A percentile compares a stretch with the other conserved stretches of the same genome.
Evolutionary conservation across 176 grass and related monocot species (phyloP).

Genomic region (Avena atlantica): DNA sequence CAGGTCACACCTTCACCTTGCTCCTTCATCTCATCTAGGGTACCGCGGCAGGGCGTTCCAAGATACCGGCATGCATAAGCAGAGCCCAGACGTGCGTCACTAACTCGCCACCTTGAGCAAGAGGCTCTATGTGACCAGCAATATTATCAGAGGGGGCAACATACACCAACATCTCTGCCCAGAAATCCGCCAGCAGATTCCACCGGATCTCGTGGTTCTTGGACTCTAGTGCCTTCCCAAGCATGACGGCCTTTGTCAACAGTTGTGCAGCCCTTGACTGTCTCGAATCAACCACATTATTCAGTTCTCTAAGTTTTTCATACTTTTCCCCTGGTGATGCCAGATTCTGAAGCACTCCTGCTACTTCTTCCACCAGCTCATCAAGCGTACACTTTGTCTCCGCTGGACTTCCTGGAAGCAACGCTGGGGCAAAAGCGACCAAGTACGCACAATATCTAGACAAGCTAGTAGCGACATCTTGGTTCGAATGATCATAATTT

Average conservation of each 20-base stretch:
- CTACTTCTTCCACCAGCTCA: not conserved
- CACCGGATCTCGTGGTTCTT: not conserved
- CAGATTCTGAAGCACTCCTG: not conserved
- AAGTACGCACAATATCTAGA: not conserved
- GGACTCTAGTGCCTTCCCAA: not conserved
- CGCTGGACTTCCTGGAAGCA: not conserved
- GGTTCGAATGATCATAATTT: no score
- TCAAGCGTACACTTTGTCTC: not conserved
- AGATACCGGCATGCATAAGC: not conserved
- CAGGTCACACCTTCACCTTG: not conserved
- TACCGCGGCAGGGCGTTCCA: not conserved
- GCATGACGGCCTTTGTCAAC: not conserved
- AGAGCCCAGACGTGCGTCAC: not conserved
- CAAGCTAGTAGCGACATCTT: not conserved
- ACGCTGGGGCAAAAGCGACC: not conserved
- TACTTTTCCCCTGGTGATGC: not conserved
- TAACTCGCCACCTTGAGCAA: not conserved
- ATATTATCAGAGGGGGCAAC: not conserved
- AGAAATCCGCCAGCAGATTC: not conserved
- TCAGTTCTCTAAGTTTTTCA: not conserved
- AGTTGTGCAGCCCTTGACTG: not conserved
- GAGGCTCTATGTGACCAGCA: conserved; percentile 6
- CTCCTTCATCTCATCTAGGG: not conserved
- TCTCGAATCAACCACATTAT: not conserved
- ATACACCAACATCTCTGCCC: conserved; percentile 1